Evolutionary conservation across 2,329 filamentous ascomycete genomes (phyloP), one percentile per base, ranked within the genome.

Genomic region (Ceratocystis destructans): DNA sequence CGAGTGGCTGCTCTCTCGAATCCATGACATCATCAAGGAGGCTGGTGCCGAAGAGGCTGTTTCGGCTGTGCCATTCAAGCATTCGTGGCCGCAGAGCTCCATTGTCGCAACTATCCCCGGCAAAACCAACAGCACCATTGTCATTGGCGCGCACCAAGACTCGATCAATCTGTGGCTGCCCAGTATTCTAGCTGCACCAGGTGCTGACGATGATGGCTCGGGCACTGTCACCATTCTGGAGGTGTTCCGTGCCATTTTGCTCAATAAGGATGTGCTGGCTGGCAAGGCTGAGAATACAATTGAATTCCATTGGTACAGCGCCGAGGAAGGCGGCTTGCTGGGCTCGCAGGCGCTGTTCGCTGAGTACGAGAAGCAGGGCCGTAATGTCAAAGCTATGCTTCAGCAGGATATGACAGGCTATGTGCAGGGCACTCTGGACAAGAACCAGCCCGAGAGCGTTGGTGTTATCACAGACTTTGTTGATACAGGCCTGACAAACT

Each of bases 351-450:
- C 89, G 65, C 89, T 97, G 74, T 97, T 96, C 79, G 81, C 83
- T 63, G 78, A 83, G 6, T 97, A 97, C 73, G 86, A 89, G 76
- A 84, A 86, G 74, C 76, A 83, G 25, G 81, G 82, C 41, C 83
- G 87, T 31, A 85, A 93, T 70, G 82, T 97, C 75, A 95, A 93
- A 78, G 93, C 93, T 44, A 97, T 97, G 94, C 83, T 97, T 65
- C 93, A 97, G 78, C 93, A 97, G 77, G 93, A 97, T 76, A 97
- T 97, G 93, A 96, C 90, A 1, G 93, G 93, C 20, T 96, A 88
- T 74, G 83, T 91, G 4, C 85, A 92, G 74, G 87, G 86, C 72
- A 96, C 91, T 0, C 77, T 94, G 22, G 88, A 94, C 70, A 87
- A 89, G 2, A 91, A 91, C 68, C 81, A 89, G 75, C 82, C 85